phyloP scores from a whole-genome alignment of 345 rosid species.

The Abelmoschus esculentus region DNA sequence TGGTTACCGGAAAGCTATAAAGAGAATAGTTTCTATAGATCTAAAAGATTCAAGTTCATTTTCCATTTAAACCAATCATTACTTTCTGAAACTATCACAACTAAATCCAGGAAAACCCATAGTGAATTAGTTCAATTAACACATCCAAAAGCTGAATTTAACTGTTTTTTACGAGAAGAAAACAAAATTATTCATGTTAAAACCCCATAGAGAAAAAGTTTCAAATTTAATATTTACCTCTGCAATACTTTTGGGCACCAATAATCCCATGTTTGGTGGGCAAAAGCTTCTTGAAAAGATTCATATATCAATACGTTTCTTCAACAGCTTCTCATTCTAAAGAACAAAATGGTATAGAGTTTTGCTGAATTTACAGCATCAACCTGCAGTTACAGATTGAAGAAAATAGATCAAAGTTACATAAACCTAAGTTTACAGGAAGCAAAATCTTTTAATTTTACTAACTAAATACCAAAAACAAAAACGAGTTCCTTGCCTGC shows the following conservation, averaged over 20 bases:
- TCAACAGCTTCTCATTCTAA: background rate
- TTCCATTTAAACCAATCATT: background rate
- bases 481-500: background rate
- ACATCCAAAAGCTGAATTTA: background rate
- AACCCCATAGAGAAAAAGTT: background rate
- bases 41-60: background rate
- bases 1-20: slow-evolving; percentile 7
- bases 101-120: background rate
- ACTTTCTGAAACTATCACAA: background rate
- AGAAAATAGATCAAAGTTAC: background rate
- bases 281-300: slow-evolving; percentile 23
- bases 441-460: background rate
- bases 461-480: background rate
- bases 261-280: slow-evolving; percentile 15
- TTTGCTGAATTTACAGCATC: background rate
- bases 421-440: background rate
- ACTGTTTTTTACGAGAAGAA: background rate
- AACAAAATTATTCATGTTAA: background rate
- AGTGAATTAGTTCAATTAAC: background rate
- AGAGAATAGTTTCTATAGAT: background rate
- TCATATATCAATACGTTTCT: slow-evolving; percentile 16
- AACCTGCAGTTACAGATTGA: background rate
- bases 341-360: background rate
- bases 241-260: slow-evolving; percentile 14
- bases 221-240: slow-evolving; percentile 15